Evolutionary conservation across 2,329 filamentous ascomycete species (phyloP).

Genomic region (Pseudogymnoascus sp.): DNA sequence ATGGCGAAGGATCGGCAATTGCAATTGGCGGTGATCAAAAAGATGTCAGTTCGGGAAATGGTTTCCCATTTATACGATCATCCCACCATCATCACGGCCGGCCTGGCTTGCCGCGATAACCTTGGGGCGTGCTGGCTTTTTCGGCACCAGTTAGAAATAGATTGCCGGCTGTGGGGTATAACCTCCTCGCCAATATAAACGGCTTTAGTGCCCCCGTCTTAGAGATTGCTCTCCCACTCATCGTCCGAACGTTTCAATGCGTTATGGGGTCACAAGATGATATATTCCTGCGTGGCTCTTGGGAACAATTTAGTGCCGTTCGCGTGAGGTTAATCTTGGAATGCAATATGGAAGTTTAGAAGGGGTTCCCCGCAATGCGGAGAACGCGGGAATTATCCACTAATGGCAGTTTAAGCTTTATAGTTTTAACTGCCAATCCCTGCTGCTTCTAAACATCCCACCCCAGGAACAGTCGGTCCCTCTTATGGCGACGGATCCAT

Average conservation of each 20-base stretch:
- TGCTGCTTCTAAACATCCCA: neutral
- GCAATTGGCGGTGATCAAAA: neutral
- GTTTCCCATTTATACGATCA: slow-evolving; percentile 5
- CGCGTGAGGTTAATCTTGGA: neutral
- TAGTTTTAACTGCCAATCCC: slow-evolving; percentile 3
- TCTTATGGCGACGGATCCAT: neutral
- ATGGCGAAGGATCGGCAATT: neutral
- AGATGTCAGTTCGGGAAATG: neutral
- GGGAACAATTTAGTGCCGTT: neutral
- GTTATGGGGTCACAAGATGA: neutral
- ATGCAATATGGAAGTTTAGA: neutral
- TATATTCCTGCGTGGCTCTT: neutral
- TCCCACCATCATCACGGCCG: neutral
- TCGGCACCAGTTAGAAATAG: neutral
- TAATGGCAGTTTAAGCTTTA: slow-evolving; percentile 8
- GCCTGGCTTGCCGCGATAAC: neutral
- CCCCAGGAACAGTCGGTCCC: neutral
- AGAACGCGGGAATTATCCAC: neutral
- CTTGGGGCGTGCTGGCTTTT: neutral
- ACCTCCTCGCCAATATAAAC: slow-evolving; percentile 5
- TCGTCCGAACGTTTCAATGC: neutral
- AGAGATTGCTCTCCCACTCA: neutral
- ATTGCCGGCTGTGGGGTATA: neutral
- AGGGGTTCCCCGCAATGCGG: slow-evolving; percentile 4
- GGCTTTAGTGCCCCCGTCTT: neutral